Percentiles rank a stretch among this genome's conserved stretches.
Evolutionary conservation across 169 alveolate genomes (phyloP).

Genomic region (Cyclospora cayetanensis): DNA sequence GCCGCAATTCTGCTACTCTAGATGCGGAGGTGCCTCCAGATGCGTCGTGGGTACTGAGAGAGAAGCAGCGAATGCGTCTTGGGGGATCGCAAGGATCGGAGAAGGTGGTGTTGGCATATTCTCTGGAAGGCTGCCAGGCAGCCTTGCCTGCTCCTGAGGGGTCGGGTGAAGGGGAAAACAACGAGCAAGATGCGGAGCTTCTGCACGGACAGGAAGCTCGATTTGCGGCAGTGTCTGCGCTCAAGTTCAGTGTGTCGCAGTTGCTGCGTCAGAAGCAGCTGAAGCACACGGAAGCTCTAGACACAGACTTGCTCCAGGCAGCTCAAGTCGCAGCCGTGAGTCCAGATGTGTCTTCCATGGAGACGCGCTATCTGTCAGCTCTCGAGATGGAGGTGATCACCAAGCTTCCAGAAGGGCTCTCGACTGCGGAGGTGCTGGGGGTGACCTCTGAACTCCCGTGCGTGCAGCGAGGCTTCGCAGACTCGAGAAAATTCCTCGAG

Average conservation of each 20-base stretch:
- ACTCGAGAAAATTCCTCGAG: constrained; percentile 6
- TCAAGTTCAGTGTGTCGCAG: neutral
- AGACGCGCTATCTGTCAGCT: constrained; percentile 42
- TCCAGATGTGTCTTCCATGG: constrained; percentile 3
- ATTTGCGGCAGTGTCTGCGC: neutral
- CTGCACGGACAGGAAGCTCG: constrained; percentile 60
- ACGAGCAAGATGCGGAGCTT: neutral
- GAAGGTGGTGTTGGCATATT: neutral
- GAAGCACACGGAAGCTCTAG: constrained; percentile 5
- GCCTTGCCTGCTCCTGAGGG: neutral
- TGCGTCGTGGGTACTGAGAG: neutral
- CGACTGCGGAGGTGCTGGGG: constrained; percentile 3
- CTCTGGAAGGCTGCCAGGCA: neutral
- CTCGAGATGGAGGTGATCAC: constrained; percentile 51
- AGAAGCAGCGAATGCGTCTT: neutral
- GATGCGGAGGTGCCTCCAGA: neutral
- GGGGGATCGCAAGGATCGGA: neutral
- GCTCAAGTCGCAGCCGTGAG: neutral
- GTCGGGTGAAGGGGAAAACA: neutral
- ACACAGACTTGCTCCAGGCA: neutral
- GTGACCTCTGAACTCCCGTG: constrained; percentile 18
- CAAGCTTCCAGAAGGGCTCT: constrained; percentile 27
- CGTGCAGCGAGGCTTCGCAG: constrained; percentile 34
- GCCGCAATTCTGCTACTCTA: neutral
- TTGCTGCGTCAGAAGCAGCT: constrained; percentile 1